A percentile compares a stretch with the other conserved stretches of the same genome.
phyloP scores from a whole-genome alignment of 306 rosid species.

The Cucumis cinereus region DNA sequence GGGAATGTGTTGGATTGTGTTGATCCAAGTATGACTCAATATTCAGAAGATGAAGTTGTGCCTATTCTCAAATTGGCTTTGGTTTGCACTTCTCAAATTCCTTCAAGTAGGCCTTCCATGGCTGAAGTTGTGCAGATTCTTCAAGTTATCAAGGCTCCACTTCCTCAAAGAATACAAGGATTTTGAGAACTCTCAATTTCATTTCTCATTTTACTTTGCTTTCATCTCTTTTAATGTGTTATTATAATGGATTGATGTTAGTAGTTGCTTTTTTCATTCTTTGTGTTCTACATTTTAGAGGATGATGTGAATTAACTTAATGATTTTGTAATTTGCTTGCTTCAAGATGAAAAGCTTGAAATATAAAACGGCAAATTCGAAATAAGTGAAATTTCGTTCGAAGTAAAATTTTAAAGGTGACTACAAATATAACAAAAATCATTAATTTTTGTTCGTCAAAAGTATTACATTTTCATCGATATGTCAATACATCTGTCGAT shows the following conservation, averaged over 20 bases:
- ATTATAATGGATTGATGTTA: not conserved
- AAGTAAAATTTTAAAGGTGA: too few species aligned
- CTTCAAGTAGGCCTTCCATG: slow-evolving; percentile 66
- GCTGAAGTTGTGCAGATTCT: slow-evolving; percentile 62
- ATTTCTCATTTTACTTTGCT: not conserved
- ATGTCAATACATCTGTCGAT: too few species aligned
- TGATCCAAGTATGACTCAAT: slow-evolving; percentile 43
- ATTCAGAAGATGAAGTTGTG: slow-evolving; percentile 46
- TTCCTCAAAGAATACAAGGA: slow-evolving; percentile 45
- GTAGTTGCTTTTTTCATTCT: not conserved
- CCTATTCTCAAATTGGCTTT: slow-evolving; percentile 54
- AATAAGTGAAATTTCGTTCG: not conserved
- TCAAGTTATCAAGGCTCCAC: slow-evolving; percentile 49
- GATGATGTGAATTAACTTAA: not conserved
- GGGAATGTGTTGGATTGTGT: slow-evolving; percentile 60
- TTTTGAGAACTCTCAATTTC: not conserved
- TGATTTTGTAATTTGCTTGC: not conserved
- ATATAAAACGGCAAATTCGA: not conserved
- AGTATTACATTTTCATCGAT: too few species aligned
- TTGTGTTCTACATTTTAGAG: not conserved
- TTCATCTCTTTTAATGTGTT: not conserved
- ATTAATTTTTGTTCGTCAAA: too few species aligned
- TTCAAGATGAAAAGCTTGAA: not conserved
- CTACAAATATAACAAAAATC: too few species aligned
- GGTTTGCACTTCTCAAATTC: slow-evolving; percentile 60